Evolutionary conservation across 2,329 filamentous ascomycete species (phyloP).

Genomic region (Hirsutella thompsonii): DNA sequence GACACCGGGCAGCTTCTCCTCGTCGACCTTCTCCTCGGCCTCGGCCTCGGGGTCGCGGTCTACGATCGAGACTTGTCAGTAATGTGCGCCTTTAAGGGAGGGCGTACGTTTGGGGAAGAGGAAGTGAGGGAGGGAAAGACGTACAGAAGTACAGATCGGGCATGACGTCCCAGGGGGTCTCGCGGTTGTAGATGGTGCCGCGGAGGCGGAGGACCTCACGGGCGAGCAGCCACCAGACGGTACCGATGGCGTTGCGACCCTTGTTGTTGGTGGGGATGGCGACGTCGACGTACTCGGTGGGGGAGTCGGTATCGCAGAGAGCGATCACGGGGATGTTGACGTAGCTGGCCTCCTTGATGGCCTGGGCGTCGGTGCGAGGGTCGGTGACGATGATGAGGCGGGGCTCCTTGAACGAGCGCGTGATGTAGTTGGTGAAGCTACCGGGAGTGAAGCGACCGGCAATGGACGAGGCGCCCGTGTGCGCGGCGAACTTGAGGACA

Average conservation of each 20-base stretch:
- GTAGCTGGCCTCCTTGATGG: conserved; percentile 99
- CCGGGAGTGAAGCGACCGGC: conserved; percentile 99
- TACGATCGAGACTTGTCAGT: conserved; percentile 15
- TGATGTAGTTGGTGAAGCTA: conserved; percentile 99
- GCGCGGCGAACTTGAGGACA: conserved; percentile 97
- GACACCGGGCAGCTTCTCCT: conserved; percentile 78
- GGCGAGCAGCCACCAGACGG: conserved; percentile 98
- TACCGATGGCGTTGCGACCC: conserved; percentile 97
- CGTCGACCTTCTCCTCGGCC: conserved; percentile 93
- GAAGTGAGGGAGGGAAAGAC: conserved; percentile 15
- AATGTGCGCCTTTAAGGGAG: too few relatives aligned
- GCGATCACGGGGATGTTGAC: conserved; percentile 99
- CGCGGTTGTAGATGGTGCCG: conserved; percentile 89
- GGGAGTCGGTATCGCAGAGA: conserved; percentile 97
- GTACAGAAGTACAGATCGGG: conserved; percentile 98
- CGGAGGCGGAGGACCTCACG: conserved; percentile 99
- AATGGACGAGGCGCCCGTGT: conserved; percentile 96
- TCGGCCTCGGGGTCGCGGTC: conserved; percentile 98
- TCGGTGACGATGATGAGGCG: conserved; percentile 99
- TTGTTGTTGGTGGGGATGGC: conserved; percentile 99
- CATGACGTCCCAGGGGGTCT: conserved; percentile 98
- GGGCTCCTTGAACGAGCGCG: conserved; percentile 99
- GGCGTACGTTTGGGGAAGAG: background rate
- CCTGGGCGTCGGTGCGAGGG: conserved; percentile 98
- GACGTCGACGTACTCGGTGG: conserved; percentile 98